Evolutionary conservation across 768 basidiomycete species (phyloP).

Genomic region (Rickenella mellea): DNA sequence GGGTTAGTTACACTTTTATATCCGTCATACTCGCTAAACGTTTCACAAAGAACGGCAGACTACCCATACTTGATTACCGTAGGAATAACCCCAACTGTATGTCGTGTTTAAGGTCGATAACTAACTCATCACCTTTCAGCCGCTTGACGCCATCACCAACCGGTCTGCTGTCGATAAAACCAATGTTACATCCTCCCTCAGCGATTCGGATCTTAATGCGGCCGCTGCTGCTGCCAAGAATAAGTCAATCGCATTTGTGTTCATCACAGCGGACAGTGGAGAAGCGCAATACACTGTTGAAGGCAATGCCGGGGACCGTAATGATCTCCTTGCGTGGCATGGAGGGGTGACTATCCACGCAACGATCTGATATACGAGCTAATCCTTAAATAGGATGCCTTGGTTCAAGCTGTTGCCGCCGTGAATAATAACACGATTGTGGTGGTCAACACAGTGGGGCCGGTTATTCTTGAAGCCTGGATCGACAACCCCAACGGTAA

Average conservation of each 20-base stretch:
- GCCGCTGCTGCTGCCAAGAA: slow-evolving; percentile 33
- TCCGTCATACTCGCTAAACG: too few relatives aligned
- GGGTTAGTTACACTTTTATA: slow-evolving; percentile 7
- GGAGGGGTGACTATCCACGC: slow-evolving; percentile 24
- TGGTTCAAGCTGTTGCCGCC: slow-evolving; percentile 41
- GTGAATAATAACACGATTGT: slow-evolving; percentile 53
- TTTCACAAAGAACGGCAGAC: slow-evolving; percentile 30
- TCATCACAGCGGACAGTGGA: slow-evolving; percentile 35
- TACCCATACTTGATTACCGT: slow-evolving; percentile 44
- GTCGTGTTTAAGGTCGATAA: background rate
- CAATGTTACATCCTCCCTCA: slow-evolving; percentile 35
- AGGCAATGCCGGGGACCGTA: slow-evolving; percentile 48
- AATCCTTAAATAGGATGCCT: slow-evolving; percentile 21
- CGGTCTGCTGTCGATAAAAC: slow-evolving; percentile 29
- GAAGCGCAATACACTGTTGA: slow-evolving; percentile 47
- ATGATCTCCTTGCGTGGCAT: slow-evolving; percentile 41
- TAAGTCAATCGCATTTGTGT: slow-evolving; percentile 42
- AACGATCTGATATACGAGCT: slow-evolving; percentile 11
- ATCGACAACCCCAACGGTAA: slow-evolving; percentile 42
- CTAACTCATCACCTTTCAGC: slow-evolving; percentile 9
- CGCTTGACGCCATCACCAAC: slow-evolving; percentile 31
- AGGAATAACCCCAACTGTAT: slow-evolving; percentile 2
- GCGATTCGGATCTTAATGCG: slow-evolving; percentile 37
- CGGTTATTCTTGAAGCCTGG: slow-evolving; percentile 48
- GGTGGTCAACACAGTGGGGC: slow-evolving; percentile 57